phyloP scores from a whole-genome alignment of 495 filamentous ascomycete species.

The Gamarada debralockiae region DNA sequence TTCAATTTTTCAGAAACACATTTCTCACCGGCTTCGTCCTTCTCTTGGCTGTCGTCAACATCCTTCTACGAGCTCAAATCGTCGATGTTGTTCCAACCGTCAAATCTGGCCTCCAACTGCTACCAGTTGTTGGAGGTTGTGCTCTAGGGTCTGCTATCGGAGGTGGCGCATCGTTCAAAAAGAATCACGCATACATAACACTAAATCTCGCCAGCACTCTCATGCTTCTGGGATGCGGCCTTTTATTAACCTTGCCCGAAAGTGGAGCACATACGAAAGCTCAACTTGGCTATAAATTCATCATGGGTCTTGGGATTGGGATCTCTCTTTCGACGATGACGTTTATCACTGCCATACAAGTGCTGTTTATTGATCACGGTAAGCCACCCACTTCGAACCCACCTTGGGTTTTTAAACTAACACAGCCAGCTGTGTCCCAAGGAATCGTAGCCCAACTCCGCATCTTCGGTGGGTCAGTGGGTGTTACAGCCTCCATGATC shows the following conservation, averaged over 20 bases:
- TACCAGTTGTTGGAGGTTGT: constrained; percentile 47
- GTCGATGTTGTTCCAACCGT: constrained; percentile 42
- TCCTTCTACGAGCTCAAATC: constrained; percentile 58
- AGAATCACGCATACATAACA: too few relatives aligned
- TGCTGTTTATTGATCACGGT: too few relatives aligned
- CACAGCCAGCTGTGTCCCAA: constrained; percentile 43
- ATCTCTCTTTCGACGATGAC: too few relatives aligned
- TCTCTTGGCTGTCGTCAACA: constrained; percentile 48
- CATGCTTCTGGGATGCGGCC: too few relatives aligned
- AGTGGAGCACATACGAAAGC: too few relatives aligned
- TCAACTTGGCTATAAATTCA: too few relatives aligned
- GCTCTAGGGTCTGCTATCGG: constrained; percentile 48
- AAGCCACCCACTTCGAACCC: too few relatives aligned
- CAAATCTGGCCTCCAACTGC: constrained; percentile 51
- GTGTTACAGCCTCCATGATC: constrained; percentile 43
- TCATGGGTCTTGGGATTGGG: too few relatives aligned
- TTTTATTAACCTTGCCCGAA: too few relatives aligned
- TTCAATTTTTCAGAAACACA: too few relatives aligned
- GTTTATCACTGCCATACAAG: too few relatives aligned
- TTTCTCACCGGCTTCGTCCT: constrained; percentile 51
- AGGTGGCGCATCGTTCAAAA: constrained; percentile 38
- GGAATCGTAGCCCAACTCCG: constrained; percentile 43
- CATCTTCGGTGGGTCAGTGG: constrained; percentile 45
- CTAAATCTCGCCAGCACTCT: too few relatives aligned
- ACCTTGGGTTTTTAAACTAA: constrained; percentile 48